Conservation (phyloP, 192 early-diverging fungal genomes). For the Spizellomyces punctatus region DNA sequence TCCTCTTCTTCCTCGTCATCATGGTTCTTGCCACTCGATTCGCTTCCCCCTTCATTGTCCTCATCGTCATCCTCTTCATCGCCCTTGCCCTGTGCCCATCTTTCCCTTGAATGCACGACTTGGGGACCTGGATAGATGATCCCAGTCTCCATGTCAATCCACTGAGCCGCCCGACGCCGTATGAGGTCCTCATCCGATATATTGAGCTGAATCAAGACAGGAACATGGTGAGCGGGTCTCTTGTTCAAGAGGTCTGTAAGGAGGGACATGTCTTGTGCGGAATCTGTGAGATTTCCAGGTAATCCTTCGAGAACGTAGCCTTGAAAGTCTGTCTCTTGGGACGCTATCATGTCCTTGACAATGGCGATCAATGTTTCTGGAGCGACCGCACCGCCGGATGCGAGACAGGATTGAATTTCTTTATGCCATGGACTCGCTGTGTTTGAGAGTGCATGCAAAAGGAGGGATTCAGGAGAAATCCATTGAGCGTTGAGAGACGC, state of each 20-base stretch:
- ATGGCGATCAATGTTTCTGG: slow-evolving; percentile 24
- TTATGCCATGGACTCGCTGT: slow-evolving; percentile 3
- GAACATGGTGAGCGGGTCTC: slow-evolving; percentile 15
- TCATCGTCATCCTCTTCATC: slow-evolving; percentile 7
- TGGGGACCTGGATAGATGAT: slow-evolving; percentile 47
- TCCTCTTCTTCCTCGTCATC: slow-evolving; percentile 34
- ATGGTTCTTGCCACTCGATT: slow-evolving; percentile 14
- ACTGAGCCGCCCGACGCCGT: slow-evolving; percentile 32
- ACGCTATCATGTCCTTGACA: slow-evolving; percentile 9
- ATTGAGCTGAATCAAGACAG: slow-evolving; percentile 39
- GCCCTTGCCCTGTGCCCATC: slow-evolving; percentile 39
- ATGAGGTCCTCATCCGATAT: slow-evolving; percentile 43
- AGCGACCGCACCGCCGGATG: slow-evolving; percentile 25
- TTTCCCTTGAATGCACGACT: slow-evolving; percentile 39
- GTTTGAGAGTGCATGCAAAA: slow-evolving; percentile 19
- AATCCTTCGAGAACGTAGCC: slow-evolving; percentile 44
- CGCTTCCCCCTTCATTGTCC: slow-evolving; percentile 23
- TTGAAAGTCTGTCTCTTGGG: slow-evolving; percentile 31
- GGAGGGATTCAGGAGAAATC: slow-evolving; percentile 34
- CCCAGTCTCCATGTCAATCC: slow-evolving; percentile 48
- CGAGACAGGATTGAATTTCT: slow-evolving; percentile 11
- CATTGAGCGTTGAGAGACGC: slow-evolving; percentile 17
- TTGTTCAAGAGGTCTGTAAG: slow-evolving; percentile 9
- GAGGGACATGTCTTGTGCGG: slow-evolving; percentile 15
- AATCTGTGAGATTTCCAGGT: slow-evolving; percentile 8